These are phyloP conservation scores for Hypseocharis bilobata DNA, from an alignment of 441 rosid species.

Conservation along the genomic window DNA sequence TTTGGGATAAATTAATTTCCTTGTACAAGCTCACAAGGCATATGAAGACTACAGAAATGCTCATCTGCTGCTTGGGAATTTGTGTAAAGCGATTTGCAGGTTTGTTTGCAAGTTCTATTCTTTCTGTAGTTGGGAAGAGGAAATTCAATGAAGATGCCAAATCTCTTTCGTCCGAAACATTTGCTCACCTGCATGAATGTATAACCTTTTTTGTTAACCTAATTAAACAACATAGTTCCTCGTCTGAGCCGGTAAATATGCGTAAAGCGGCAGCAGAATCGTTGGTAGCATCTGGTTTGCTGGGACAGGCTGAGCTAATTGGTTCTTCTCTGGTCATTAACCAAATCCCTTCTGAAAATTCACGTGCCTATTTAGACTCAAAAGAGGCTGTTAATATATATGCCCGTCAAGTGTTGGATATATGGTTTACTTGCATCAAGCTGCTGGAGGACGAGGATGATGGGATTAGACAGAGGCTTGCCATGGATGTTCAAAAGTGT, in stretches of 20 bases:
- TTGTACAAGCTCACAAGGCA: slow-evolving; percentile 51
- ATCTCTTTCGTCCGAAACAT: slow-evolving; percentile 27
- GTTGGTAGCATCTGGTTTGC: slow-evolving; percentile 68
- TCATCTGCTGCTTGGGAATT: slow-evolving; percentile 77
- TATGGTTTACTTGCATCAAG: slow-evolving; percentile 73
- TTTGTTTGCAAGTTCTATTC: slow-evolving; percentile 31
- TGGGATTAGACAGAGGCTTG: slow-evolving; percentile 58
- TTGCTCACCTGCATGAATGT: slow-evolving; percentile 35
- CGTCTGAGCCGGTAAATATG: slow-evolving; percentile 73
- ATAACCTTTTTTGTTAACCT: slow-evolving; percentile 44
- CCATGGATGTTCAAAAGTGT: slow-evolving; percentile 57
- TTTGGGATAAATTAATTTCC: slow-evolving; percentile 59
- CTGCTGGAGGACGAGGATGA: slow-evolving; percentile 95
- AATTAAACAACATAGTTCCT: slow-evolving; percentile 57
- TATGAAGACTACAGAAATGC: slow-evolving; percentile 50
- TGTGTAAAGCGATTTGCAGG: slow-evolving; percentile 51
- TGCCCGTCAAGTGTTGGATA: slow-evolving; percentile 51
- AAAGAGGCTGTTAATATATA: slow-evolving; percentile 36
- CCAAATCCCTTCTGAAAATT: slow-evolving; percentile 30
- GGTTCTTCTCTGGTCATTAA: slow-evolving; percentile 40
- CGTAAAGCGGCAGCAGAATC: slow-evolving; percentile 83
- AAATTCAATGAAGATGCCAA: slow-evolving; percentile 20
- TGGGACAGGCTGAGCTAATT: slow-evolving; percentile 65
- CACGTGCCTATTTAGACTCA: slow-evolving; percentile 21
- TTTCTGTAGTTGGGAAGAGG: slow-evolving; percentile 19